Percentiles rank a stretch among this genome's conserved stretches.
Evolutionary conservation across 2,329 filamentous ascomycete genomes (phyloP).

Genomic region (Torrubiellomyces zombiae): DNA sequence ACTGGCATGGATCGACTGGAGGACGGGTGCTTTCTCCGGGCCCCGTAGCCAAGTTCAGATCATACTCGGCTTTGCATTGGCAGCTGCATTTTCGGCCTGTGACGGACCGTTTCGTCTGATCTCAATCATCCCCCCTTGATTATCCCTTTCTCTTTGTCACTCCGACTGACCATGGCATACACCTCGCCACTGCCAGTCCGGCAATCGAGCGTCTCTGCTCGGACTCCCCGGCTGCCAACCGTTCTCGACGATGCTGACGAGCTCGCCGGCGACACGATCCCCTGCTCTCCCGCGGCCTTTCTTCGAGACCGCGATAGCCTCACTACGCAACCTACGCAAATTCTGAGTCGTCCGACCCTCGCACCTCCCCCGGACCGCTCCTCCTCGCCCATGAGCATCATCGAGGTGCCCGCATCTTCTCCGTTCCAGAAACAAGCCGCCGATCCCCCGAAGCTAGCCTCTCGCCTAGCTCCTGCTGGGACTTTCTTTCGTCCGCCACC

Average conservation of each 20-base stretch:
- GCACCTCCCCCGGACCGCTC: constrained; percentile 10
- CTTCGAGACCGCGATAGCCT: constrained; percentile 11
- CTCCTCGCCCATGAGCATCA: constrained; percentile 26
- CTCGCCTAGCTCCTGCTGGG: constrained; percentile 57
- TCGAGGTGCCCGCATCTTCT: constrained; percentile 85
- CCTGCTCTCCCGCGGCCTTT: constrained; percentile 23
- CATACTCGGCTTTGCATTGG: too few relatives aligned
- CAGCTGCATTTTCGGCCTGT: too few relatives aligned
- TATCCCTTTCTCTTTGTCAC: constrained; percentile 1
- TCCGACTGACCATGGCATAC: constrained; percentile 13
- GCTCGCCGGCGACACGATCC: constrained; percentile 26
- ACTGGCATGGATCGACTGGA: too few relatives aligned
- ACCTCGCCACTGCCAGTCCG: constrained; percentile 16
- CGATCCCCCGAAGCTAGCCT: constrained; percentile 22
- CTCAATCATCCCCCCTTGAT: constrained; percentile 4
- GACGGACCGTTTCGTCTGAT: too few relatives aligned
- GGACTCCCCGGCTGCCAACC: constrained; percentile 11
- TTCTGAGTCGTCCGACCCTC: constrained; percentile 24
- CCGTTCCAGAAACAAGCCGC: constrained; percentile 37
- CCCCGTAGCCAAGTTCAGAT: too few relatives aligned
- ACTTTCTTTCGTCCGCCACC: constrained; percentile 47
- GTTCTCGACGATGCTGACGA: constrained; percentile 25
- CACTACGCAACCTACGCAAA: constrained; percentile 29
- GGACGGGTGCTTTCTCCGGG: too few relatives aligned
- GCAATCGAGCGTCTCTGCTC: constrained; percentile 12